These are phyloP conservation scores for Mucor saturninus DNA, from an alignment of 371 early-diverging fungal species.

Conservation along the genomic window DNA sequence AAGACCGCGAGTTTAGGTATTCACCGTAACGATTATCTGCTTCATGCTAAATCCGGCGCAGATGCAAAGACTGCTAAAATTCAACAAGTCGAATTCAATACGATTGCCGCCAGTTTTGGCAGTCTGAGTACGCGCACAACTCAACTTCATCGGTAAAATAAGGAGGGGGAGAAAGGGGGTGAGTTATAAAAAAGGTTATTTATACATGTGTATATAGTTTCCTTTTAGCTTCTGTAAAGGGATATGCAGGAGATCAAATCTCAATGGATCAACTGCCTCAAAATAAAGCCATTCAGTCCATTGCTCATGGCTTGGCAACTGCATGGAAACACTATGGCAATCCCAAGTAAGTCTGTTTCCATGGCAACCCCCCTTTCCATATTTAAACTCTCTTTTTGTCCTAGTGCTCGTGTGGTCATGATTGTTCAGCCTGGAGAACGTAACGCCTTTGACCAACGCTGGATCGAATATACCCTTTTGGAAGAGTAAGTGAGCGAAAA, in stretches of 20 bases:
- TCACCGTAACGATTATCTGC: conserved; percentile 92
- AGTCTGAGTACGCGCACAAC: conserved; percentile 77
- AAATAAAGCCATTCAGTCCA: conserved; percentile 72
- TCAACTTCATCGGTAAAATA: conserved; percentile 78
- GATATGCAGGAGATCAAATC: conserved; percentile 51
- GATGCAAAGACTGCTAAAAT: conserved; percentile 54
- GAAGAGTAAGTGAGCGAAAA: conserved; percentile 56
- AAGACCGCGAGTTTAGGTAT: conserved; percentile 79
- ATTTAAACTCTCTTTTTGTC: background rate
- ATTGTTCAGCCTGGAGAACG: conserved; percentile 93
- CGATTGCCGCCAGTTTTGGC: conserved; percentile 92
- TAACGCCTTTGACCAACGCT: conserved; percentile 94
- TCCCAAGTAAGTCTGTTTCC: conserved; percentile 54
- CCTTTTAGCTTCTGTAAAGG: conserved; percentile 59
- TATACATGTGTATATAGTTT: conserved; percentile 45
- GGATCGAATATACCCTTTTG: conserved; percentile 85
- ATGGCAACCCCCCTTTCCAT: background rate
- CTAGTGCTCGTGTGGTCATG: conserved; percentile 86
- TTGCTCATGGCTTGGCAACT: conserved; percentile 80
- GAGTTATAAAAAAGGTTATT: background rate
- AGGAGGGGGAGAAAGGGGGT: background rate
- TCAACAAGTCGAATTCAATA: conserved; percentile 97
- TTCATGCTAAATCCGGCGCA: conserved; percentile 65
- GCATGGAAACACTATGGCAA: conserved; percentile 82
- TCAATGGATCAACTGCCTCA: conserved; percentile 65